These are phyloP conservation scores for Daphne laureola DNA, from an alignment of 441 rosid species.

Conservation along the genomic window DNA sequence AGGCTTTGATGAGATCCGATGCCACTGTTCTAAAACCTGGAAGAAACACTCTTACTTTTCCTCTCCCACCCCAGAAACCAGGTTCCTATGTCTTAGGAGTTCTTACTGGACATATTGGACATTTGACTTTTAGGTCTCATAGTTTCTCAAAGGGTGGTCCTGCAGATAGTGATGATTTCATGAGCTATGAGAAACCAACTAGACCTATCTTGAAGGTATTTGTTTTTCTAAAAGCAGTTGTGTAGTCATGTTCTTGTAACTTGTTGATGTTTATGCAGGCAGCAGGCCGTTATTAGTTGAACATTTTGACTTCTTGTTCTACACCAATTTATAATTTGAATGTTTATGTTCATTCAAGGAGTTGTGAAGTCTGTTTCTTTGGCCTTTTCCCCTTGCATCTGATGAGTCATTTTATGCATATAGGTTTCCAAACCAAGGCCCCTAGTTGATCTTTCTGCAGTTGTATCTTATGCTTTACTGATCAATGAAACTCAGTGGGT, in stretches of 20 bases:
- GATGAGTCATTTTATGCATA: conserved; percentile 17
- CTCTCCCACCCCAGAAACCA: conserved; percentile 87
- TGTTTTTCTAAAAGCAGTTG: conserved; percentile 6
- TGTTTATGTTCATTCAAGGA: no score
- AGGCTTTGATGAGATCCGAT: conserved; percentile 75
- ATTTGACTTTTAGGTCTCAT: conserved; percentile 90
- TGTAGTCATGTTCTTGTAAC: conserved; percentile 1
- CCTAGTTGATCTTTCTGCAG: conserved; percentile 89
- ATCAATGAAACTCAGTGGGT: conserved; percentile 95
- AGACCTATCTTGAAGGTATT: conserved; percentile 88
- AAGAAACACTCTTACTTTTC: conserved; percentile 57
- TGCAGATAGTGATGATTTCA: conserved; percentile 91
- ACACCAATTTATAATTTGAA: no score
- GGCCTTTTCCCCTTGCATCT: conserved; percentile 14
- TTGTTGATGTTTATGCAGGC: no score
- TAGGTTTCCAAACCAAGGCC: conserved; percentile 93
- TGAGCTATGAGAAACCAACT: conserved; percentile 96
- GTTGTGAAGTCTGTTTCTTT: conserved; percentile 2
- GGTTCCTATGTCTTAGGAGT: conserved; percentile 96
- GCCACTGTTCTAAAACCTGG: conserved; percentile 72
- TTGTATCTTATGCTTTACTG: conserved; percentile 79
- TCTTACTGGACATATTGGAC: conserved; percentile 94
- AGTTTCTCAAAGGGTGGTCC: conserved; percentile 97
- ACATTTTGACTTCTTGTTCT: no score
- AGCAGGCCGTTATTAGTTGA: no score